Evolutionary conservation across 768 basidiomycete genomes (phyloP), one percentile per base, ranked within the genome.

Genomic region (Lactarius trivialis): DNA sequence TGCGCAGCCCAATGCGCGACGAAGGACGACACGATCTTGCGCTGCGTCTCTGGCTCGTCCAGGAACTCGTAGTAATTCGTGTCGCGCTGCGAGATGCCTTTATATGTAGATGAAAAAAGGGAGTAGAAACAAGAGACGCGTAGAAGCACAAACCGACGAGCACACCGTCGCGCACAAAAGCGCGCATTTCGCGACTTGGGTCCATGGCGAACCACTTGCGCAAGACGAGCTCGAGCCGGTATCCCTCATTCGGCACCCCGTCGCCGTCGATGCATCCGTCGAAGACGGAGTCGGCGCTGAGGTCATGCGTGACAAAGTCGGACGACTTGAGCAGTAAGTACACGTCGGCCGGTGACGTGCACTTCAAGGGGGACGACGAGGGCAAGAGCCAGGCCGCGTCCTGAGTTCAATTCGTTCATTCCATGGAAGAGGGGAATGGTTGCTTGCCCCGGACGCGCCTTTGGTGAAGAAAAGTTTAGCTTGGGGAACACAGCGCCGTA

Each of bases 381-480:
- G 93, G 89, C 5, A 96, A 78, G 56, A 97, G 82, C 92, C 94
- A 98, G 5, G 89, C 82, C 33, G 94, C 93, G 68, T 98, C 96
- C 93, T 94, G n/a, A 1, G 28, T 51, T 51, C 24, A 32, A 7
- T 14, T 28, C 12, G 21, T 32, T 26, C n/a, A 49, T 52, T 50
- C 4, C 7, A 56, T 12, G 30, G 37, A 50, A 64, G 50, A 53
- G 39, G 21, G 52, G 24, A 15, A 49, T 19, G 24, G 12, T 28
- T 9, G 39, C 36, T 48, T 48, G 28, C 56, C 21, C 69, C 61
- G 24, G 41, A 68, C 78, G 60, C 62, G 89, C 94, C 77, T 87
- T 89, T 15, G 95, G 95, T n/a, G 91, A 87, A 7, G 93, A 91
- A 76, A 95, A 97, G 70, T 97, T 98, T 59, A 98, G 84, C 74